These are phyloP conservation scores for Sclerotinia spermophila DNA, from an alignment of 2,329 filamentous ascomycete species.

Conservation along the genomic window DNA sequence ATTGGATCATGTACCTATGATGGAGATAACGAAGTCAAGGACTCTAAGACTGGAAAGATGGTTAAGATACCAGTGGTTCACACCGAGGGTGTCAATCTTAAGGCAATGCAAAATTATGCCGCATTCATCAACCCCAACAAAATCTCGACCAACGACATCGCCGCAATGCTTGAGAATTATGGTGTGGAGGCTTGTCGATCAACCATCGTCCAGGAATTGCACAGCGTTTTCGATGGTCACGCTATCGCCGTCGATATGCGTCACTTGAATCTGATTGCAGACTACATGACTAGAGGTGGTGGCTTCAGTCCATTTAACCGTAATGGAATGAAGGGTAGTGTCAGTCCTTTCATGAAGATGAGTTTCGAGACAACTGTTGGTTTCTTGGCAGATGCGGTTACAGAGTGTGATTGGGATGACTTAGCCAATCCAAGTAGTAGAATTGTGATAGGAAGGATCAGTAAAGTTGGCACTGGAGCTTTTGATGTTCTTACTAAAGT, in stretches of 20 bases:
- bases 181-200: constrained; percentile 89
- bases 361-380: constrained; percentile 96
- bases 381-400: constrained; percentile 87
- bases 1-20: constrained; percentile 70
- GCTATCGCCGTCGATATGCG: constrained; percentile 88
- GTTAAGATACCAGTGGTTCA: constrained; percentile 58
- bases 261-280: constrained; percentile 91
- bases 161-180: constrained; percentile 77
- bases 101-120: constrained; percentile 84
- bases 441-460: constrained; percentile 81
- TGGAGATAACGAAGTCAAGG: constrained; percentile 52
- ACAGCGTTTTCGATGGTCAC: constrained; percentile 82
- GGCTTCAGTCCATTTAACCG: constrained; percentile 90
- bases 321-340: constrained; percentile 78
- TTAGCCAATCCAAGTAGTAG: constrained; percentile 79
- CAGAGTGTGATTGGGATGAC: constrained; percentile 88
- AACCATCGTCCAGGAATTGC: constrained; percentile 83
- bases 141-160: constrained; percentile 90
- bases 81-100: constrained; percentile 81
- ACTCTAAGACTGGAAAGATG: constrained; percentile 47
- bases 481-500: constrained; percentile 78
- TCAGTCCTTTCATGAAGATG: constrained; percentile 97
- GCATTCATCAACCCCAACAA: constrained; percentile 82
- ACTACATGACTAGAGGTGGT: constrained; percentile 95
- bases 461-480: constrained; percentile 80